phyloP scores from a whole-genome alignment of 257 asterid genomes.

The Linderniella brevidens region DNA sequence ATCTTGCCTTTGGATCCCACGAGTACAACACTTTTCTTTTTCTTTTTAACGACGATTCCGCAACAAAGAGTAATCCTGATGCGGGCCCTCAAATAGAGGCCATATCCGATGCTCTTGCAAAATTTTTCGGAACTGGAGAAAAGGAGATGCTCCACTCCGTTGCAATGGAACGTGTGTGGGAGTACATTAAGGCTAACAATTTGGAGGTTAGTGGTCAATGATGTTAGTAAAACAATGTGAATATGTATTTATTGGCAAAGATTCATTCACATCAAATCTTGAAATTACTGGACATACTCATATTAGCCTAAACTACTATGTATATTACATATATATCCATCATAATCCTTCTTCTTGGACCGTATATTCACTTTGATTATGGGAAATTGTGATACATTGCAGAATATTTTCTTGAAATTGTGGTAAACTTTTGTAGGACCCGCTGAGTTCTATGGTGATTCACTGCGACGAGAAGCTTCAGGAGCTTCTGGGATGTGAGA shows the following conservation, averaged over 20 bases:
- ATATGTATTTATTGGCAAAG: neutral
- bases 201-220: neutral
- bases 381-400: too few relatives aligned
- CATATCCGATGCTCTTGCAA: too few relatives aligned
- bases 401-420: neutral
- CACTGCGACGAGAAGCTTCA: constrained; percentile 38
- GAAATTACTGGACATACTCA: neutral
- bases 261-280: neutral
- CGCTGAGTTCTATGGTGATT: constrained; percentile 29
- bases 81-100: too few relatives aligned
- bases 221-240: neutral
- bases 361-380: too few relatives aligned
- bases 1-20: constrained; percentile 48
- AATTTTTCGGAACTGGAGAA: too few relatives aligned
- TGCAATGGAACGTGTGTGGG: too few relatives aligned
- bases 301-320: too few relatives aligned
- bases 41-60: neutral
- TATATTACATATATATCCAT: too few relatives aligned
- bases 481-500: constrained; percentile 45
- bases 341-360: too few relatives aligned
- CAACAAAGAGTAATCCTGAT: too few relatives aligned
- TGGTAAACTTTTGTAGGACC: constrained; percentile 21
- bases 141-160: too few relatives aligned
- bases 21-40: neutral
- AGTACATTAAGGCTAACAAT: too few relatives aligned